Conservation (phyloP, 352 stramenopile species). For the Phytopythium chamaehyphon region DNA sequence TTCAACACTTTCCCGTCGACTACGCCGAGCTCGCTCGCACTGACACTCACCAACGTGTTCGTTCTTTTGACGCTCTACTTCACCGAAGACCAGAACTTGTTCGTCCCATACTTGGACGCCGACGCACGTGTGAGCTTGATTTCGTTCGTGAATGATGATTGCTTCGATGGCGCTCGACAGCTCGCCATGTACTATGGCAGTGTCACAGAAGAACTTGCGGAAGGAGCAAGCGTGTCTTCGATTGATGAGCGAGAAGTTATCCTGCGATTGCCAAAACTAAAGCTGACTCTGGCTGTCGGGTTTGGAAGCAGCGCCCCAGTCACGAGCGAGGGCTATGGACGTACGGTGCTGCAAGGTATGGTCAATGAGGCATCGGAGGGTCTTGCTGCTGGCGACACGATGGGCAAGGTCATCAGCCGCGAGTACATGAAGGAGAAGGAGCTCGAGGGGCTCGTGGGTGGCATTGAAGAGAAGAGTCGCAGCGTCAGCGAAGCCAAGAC, state of each 20-base stretch:
- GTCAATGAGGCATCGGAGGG: conserved; percentile 54
- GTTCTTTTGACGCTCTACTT: conserved; percentile 78
- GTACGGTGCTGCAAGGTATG: conserved; percentile 66
- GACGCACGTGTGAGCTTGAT: conserved; percentile 65
- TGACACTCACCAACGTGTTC: conserved; percentile 91
- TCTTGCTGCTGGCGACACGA: conserved; percentile 60
- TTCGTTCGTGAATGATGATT: conserved; percentile 70
- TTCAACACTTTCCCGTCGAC: conserved; percentile 98
- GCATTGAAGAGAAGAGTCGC: conserved; percentile 24
- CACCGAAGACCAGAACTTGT: conserved; percentile 55
- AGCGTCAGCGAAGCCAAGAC: conserved; percentile 9
- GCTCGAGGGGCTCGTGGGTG: conserved; percentile 28
- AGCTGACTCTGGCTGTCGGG: conserved; percentile 78
- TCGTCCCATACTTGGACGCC: conserved; percentile 76
- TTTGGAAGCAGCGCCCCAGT: conserved; percentile 75
- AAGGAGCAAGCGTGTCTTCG: conserved; percentile 54
- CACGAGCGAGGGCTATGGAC: conserved; percentile 67
- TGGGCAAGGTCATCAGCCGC: conserved; percentile 70
- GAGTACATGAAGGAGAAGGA: conserved; percentile 64
- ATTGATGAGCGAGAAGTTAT: conserved; percentile 83
- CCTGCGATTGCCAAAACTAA: conserved; percentile 74
- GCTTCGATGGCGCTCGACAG: conserved; percentile 69
- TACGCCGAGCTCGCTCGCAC: conserved; percentile 79
- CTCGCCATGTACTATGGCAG: conserved; percentile 83
- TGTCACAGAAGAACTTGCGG: conserved; percentile 66